Base-by-base conservation (phyloP, 2,329 filamentous ascomycete species). In the Helotiales sp. region DNA sequence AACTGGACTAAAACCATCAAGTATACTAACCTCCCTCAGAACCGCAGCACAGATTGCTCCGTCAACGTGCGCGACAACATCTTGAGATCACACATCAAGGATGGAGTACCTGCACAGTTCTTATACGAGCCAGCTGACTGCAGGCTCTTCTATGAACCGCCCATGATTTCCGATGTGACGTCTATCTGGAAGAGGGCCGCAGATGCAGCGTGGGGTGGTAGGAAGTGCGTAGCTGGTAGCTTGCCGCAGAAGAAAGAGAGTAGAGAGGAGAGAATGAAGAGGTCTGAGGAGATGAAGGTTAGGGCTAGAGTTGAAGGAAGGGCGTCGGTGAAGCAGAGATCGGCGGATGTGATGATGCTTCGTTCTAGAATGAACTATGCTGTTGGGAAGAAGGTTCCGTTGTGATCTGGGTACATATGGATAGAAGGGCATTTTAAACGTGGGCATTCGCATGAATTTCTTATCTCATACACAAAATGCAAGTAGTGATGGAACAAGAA, bases 101-200 rank as follows among this genome's bases (percentile, higher is more conserved):
- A 75, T 22, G 74, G 77, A 55, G 63, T 66, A 7, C 83, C 87
- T 6, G 75, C 85, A 24, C 88, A 91, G 72, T 90, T 90, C 73
- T 75, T 84, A 3, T 88, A 89, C 68, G 83, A 89, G 69, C 82
- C 87, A 0, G 86, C 88, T 0, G 84, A 87, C 71, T 90, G 87
- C 71, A 80, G 86, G 1, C 76, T 89, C 10, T 90, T 84, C 73
- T 89, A 85, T 67, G 87, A 87, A 2, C 74, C 80, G n/a, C 75
- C 80, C 1, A 87, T 86, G 73, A 74, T 85, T 32, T 75, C 81
- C 6, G 81, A 87, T 57, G 80, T 84, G 4, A 79, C 79, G 2
- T 78, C 76, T 24, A 74, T 86, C 24, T 90, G 88, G 87, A 77
- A 76, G 28, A 78, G 78, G 43, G 81, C 79, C 10, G 76, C 76